Evolutionary conservation across 2,329 filamentous ascomycete species (phyloP), one percentile per base, ranked within the genome.

Genomic region (Arthrocladium fulminans): DNA sequence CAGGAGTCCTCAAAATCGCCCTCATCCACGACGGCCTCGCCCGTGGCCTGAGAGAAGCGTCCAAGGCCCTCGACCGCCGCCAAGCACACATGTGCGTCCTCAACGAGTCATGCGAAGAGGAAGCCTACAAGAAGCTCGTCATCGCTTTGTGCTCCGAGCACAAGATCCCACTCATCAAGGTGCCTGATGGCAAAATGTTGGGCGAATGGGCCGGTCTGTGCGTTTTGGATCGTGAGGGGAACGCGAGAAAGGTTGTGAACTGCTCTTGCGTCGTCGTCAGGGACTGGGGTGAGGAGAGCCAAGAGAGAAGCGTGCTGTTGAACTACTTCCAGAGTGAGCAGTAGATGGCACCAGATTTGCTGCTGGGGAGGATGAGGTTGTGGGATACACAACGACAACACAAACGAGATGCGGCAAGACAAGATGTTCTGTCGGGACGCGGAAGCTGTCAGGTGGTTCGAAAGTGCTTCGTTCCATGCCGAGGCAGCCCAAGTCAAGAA

Each of bases 91-190:
- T 98, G 89, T 98, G 92, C 73, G 92, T 98, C 63, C 84, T 98
- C 66, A 98, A 98, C 83, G 92, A 98, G 83, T 84, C 86, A 62
- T 98, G 92, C 80, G 92, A 98, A 80, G 92, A 98, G 83, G 92
- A 98, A 76, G 90, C 92, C 62, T 98, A 98, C 83, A 98, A 98
- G 88, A 98, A 98, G 86, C 83, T 98, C 61, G 90, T 98, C 65
- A 86, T 97, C 63, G 92, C 92, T 57, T 86, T 98, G 54, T 98
- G 92, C 86, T 87, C 85, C 59, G 92, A 98, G 83, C 92, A 98
- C 80, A 96, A 96, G 84, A 98, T 98, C 67, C 92, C 92, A 60
- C 79, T 98, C 66, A 98, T 98, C 83, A 97, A 98, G 87, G 92
- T 98, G 59, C 90, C 89, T 62, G 92, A 98, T 73, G 92, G 92